A percentile compares a stretch with the other conserved stretches of the same genome.
Evolutionary conservation across 139 green algal species (phyloP).

Genomic region (Closterium sp.): DNA sequence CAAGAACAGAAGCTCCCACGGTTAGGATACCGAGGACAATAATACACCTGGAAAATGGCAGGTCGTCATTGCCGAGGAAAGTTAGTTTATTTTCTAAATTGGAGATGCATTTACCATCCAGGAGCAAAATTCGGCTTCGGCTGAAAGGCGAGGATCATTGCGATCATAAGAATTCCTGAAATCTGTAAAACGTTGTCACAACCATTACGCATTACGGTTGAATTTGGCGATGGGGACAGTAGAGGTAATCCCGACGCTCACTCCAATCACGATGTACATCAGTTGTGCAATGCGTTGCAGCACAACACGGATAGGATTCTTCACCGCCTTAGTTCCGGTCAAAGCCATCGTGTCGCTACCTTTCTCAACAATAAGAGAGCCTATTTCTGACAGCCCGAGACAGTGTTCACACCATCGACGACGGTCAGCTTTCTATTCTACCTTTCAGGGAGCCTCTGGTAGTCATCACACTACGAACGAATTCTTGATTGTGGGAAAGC

Average conservation of each 20-base stretch:
- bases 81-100: not conserved
- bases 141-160: not conserved
- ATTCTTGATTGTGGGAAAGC: too few species aligned
- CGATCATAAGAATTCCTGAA: not conserved
- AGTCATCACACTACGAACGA: too few species aligned
- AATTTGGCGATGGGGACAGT: not conserved
- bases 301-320: not conserved
- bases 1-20: not conserved
- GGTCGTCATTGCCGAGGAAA: not conserved
- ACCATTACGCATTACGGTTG: not conserved
- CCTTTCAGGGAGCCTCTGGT: too few species aligned
- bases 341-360: not conserved
- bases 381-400: too few species aligned
- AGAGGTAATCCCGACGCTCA: not conserved
- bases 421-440: too few species aligned
- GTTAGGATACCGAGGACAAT: not conserved
- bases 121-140: not conserved
- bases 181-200: not conserved
- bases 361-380: not conserved
- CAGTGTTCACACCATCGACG: too few species aligned
- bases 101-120: not conserved
- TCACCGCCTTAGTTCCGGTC: not conserved
- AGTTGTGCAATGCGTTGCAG: not conserved
- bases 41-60: not conserved
- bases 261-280: not conserved